Evolutionary conservation across 805 yeast species (phyloP), one percentile per base, ranked within the genome.

Genomic region (Metschnikowia dekortorum): DNA sequence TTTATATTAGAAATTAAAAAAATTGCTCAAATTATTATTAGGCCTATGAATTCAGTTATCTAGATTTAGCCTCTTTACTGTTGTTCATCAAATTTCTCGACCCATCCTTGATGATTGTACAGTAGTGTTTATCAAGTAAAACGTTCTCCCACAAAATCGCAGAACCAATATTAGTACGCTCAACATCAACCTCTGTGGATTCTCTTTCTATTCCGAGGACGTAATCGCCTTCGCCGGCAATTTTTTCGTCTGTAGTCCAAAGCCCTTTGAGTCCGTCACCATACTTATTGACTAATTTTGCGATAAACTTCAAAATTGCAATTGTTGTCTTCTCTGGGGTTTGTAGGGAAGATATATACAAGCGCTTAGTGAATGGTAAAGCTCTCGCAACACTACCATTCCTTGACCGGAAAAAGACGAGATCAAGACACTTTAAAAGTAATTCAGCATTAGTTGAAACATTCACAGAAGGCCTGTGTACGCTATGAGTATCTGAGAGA

Each of bases 61-160:
- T 52, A 3, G 49, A 34, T 18, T 34, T 40, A 8, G 50, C 47
- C 40, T 60, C 59, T 54, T 63, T 71, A 51, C 75, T 70, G 45
- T 67, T 63, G 51, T 73, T 73, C 69, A 70, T 61, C 55, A 73
- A 66, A 9, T 70, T 64, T 42, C 77, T 56, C n/a, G 73, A 60
- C 13, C 89, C 91, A 59, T 84, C 85, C 22, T 83, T 77, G n/a
- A 91, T 88, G 50, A 79, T 69, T 2, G 96, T 96, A 53, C 89
- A 81, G 63, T 88, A 94, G 67, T 94, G 98, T 54, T 83, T 81
- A 50, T 84, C 85, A 50, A 94, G 71, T 38, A 92, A 67, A 6
- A 84, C 84, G 47, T 83, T 81, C 62, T 94, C 99, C 96, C 96
- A 94, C 34, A 92, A 69, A 0, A 90, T 85, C 1, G 97, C 95